phyloP scores from a whole-genome alignment of 192 early-diverging fungal genomes.

The Coemansia sp. region DNA sequence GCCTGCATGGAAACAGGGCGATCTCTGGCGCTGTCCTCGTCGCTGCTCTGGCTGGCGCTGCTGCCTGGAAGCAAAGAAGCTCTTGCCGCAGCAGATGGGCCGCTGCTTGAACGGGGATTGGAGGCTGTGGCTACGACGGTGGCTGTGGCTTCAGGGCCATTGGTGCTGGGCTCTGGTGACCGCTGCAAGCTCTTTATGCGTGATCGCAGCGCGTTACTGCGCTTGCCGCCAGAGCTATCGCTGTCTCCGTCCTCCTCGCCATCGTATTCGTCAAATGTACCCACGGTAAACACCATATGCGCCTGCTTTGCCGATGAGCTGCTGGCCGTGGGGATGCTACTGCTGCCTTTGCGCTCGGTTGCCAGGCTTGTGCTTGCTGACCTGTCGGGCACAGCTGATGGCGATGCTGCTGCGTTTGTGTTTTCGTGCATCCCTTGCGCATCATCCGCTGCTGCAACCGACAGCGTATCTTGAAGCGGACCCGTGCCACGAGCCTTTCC shows the following conservation, averaged over 20 bases:
- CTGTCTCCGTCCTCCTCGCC: slow-evolving; percentile 4
- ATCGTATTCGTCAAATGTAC: slow-evolving; percentile 49
- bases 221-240: slow-evolving; percentile 12
- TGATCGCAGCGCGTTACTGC: slow-evolving; percentile 3
- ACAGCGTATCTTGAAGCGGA: background rate
- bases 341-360: slow-evolving; percentile 6
- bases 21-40: background rate
- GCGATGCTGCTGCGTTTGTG: background rate
- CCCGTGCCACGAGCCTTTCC: slow-evolving; percentile 17
- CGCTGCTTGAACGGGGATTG: background rate
- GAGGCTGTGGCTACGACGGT: background rate
- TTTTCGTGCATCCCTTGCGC: background rate
- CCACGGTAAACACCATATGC: slow-evolving; percentile 51
- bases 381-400: background rate
- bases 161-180: background rate
- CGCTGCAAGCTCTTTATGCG: background rate
- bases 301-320: slow-evolving; percentile 34
- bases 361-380: background rate
- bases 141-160: background rate
- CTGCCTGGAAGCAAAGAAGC: background rate
- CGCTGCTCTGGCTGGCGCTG: background rate
- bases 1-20: background rate
- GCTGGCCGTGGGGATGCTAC: slow-evolving; percentile 2
- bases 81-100: background rate
- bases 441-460: background rate